A percentile compares a stretch with the other conserved stretches of the same genome.
Evolutionary conservation across 331 rosid genomes (phyloP).

Genomic region (Spiraea crenata): DNA sequence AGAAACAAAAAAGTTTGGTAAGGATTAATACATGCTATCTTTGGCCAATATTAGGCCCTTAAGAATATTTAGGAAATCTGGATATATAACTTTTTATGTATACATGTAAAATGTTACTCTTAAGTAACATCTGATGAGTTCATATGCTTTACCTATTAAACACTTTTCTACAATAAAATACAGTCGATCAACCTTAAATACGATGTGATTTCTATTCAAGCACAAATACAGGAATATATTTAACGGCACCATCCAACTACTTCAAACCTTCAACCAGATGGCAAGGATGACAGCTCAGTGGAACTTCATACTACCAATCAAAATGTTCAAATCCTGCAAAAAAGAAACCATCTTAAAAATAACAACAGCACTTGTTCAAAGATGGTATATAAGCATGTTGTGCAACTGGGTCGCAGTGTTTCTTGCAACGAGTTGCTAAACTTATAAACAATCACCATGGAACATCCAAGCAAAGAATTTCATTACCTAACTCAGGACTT

Average conservation of each 20-base stretch:
- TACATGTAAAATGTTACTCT: conserved; percentile 1
- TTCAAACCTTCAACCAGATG: conserved; percentile 26
- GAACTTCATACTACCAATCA: conserved; percentile 35
- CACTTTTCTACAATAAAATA: not conserved
- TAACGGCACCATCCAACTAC: conserved; percentile 16
- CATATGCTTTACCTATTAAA: conserved; percentile 5
- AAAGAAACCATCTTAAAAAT: conserved; percentile 7
- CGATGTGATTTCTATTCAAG: not conserved
- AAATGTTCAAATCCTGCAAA: conserved; percentile 46
- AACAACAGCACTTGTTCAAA: not conserved
- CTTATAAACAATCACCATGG: too few relatives aligned
- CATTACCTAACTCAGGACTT: conserved; percentile 46
- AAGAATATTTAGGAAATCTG: too few relatives aligned
- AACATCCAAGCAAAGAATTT: conserved; percentile 2
- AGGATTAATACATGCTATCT: too few relatives aligned
- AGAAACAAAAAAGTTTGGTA: too few relatives aligned
- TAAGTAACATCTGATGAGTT: conserved; percentile 6
- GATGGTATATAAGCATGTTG: not conserved
- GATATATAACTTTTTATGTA: not conserved
- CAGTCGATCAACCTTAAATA: not conserved
- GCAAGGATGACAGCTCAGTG: conserved; percentile 34
- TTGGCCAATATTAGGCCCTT: too few relatives aligned
- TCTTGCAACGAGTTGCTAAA: too few relatives aligned
- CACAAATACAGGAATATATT: not conserved
- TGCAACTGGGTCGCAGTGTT: not conserved